Evolutionary conservation across 2,329 filamentous ascomycete species (phyloP).

Genomic region (Beauveria caledonica): DNA sequence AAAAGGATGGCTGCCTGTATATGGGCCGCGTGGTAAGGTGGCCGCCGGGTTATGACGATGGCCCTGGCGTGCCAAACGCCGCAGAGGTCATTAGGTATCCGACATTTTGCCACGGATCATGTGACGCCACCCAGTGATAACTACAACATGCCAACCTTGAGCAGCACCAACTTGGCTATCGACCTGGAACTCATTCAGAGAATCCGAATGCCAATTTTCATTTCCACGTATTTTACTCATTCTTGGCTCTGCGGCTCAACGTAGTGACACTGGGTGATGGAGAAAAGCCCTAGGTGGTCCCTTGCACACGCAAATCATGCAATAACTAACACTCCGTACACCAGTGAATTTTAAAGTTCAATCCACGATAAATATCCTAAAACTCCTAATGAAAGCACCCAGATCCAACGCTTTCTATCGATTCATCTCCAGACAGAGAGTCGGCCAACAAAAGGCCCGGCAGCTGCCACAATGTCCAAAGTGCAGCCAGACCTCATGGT

Average conservation of each 20-base stretch:
- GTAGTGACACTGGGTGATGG: neutral
- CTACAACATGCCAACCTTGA: neutral
- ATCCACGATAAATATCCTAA: constrained; percentile 6
- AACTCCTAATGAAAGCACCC: constrained; percentile 3
- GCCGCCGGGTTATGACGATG: constrained; percentile 22
- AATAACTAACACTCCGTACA: too few species aligned
- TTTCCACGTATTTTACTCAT: neutral
- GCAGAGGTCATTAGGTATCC: constrained; percentile 15
- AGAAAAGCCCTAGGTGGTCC: too few species aligned
- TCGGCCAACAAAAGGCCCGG: neutral
- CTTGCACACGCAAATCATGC: neutral
- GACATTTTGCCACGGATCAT: constrained; percentile 23
- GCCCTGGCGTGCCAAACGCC: neutral
- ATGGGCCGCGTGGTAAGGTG: constrained; percentile 4
- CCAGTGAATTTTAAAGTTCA: neutral
- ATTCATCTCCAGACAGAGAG: neutral
- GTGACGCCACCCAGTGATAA: constrained; percentile 22
- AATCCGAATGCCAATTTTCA: neutral
- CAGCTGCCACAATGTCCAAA: constrained; percentile 6
- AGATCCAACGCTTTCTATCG: constrained; percentile 7
- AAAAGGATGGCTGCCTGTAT: neutral
- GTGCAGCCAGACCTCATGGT: constrained; percentile 6
- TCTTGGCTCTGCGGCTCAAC: too few species aligned
- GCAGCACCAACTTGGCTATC: neutral
- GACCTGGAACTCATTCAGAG: neutral